Base-by-base conservation (phyloP, 179 eudicot genomes). In the Beta macrorhiza region DNA sequence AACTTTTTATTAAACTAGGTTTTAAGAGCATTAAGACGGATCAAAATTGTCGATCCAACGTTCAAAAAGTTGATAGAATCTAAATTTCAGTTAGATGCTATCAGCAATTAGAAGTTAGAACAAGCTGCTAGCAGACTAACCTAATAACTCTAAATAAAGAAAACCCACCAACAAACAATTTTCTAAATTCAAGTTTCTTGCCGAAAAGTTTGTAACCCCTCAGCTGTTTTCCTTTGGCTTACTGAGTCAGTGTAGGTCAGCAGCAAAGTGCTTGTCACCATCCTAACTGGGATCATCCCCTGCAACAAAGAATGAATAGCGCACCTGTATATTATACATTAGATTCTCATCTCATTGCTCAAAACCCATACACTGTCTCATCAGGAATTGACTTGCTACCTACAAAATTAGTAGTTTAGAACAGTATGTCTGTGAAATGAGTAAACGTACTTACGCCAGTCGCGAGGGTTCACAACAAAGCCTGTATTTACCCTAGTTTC, bases 151-250 rank as follows among this genome's bases (percentile, higher is more conserved):
- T 65, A 78, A 25, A 22, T 29, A 20, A 22, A 49, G 72, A 51
- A 62, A 78, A 64, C 61, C 72, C 73, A 78, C 62, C 61, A 52
- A 64, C 61, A 25, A 42, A 61, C 4, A 16, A 0, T 20, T 15
- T 20, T 20, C 79, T 61, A 62, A 62, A 44, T 47, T 63, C 79
- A 63, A 64, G 59, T 63, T 63, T 63, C 55, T 53, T 55, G 77
- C 16, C 19, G 63, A 72, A 52, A 52, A 51, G 45, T 72, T 22
- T 52, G 72, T 42, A 73, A 73, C 42, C 64, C 25, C n/a, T 74
- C 77, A 55, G 77, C 56, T 74, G 77, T 55, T 74, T 74, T 55
- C 64, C 77, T 55, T 74, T 74, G 77, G 64, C 64, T 74, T 74
- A 55, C 15, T 10, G 45, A 29, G 32, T 25, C 77, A 74, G 63